A percentile compares a stretch with the other conserved stretches of the same genome.
Evolutionary conservation across 768 basidiomycete species (phyloP).

Genomic region (Boletus bicolor): DNA sequence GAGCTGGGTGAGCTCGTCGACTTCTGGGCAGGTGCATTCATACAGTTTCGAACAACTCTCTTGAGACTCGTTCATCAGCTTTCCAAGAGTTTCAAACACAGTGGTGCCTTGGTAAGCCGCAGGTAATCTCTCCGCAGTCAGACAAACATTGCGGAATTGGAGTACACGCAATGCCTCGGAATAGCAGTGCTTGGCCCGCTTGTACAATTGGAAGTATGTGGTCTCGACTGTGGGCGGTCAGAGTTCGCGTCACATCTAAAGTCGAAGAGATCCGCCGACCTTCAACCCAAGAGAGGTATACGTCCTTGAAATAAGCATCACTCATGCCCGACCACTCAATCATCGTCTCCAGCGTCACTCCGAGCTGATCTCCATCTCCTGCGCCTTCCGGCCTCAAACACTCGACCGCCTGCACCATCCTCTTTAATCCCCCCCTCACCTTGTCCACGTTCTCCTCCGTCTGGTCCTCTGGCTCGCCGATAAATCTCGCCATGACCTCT

Average conservation of each 20-base stretch:
- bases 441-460: conserved; percentile 40
- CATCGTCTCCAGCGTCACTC: conserved; percentile 76
- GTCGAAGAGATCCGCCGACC: conserved; percentile 42
- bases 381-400: conserved; percentile 45
- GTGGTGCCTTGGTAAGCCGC: conserved; percentile 16
- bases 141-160: conserved; percentile 67
- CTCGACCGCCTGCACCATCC: conserved; percentile 47
- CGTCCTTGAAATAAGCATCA: conserved; percentile 52
- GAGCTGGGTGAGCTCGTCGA: conserved; percentile 64
- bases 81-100: conserved; percentile 54
- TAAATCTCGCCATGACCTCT: conserved; percentile 60
- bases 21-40: conserved; percentile 78
- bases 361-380: conserved; percentile 44
- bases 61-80: conserved; percentile 78
- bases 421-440: conserved; percentile 47
- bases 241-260: not conserved
- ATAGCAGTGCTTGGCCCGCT: conserved; percentile 77
- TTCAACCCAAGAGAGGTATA: conserved; percentile 78
- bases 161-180: conserved; percentile 80
- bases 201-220: conserved; percentile 77
- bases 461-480: conserved; percentile 40
- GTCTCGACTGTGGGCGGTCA: conserved; percentile 52
- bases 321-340: conserved; percentile 57
- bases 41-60: conserved; percentile 63
- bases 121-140: conserved; percentile 36